Evolutionary conservation across 192 early-diverging fungal genomes (phyloP).

Genomic region (Dissophora ornata): DNA sequence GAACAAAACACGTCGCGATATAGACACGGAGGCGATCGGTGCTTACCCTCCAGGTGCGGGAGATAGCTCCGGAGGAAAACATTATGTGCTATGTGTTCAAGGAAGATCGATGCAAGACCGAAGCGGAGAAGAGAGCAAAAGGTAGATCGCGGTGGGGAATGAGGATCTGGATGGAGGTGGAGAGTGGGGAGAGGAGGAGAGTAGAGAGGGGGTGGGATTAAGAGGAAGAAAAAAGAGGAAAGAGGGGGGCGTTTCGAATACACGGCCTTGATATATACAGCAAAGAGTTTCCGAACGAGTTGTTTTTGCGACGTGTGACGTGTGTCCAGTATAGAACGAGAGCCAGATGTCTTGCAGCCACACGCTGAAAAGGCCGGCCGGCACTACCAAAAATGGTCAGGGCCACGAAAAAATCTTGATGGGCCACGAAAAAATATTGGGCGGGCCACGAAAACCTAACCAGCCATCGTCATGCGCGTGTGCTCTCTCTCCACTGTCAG

Average conservation of each 20-base stretch:
- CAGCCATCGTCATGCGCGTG: neutral
- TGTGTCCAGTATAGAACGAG: no score
- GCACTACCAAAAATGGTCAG: neutral
- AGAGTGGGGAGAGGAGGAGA: constrained; percentile 2
- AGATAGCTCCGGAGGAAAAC: constrained; percentile 52
- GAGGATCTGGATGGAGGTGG: constrained; percentile 6
- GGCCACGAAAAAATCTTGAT: constrained; percentile 22
- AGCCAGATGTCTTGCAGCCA: neutral
- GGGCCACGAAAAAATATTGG: constrained; percentile 37
- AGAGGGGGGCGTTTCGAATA: neutral
- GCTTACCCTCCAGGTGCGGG: constrained; percentile 54
- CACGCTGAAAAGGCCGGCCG: neutral
- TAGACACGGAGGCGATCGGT: no score
- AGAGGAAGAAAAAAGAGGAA: constrained; percentile 1
- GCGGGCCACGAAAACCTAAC: constrained; percentile 37
- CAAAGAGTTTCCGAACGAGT: constrained; percentile 16
- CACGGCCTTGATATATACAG: constrained; percentile 28
- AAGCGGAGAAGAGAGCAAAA: neutral
- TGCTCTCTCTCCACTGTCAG: neutral
- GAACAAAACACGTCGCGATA: no score
- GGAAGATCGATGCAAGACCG: constrained; percentile 8
- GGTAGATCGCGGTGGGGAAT: constrained; percentile 9
- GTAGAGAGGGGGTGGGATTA: neutral
- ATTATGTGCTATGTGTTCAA: constrained; percentile 28
- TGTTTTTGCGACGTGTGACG: neutral